Evolutionary conservation across 441 rosid genomes (phyloP).

Genomic region (Croton laevigatus): DNA sequence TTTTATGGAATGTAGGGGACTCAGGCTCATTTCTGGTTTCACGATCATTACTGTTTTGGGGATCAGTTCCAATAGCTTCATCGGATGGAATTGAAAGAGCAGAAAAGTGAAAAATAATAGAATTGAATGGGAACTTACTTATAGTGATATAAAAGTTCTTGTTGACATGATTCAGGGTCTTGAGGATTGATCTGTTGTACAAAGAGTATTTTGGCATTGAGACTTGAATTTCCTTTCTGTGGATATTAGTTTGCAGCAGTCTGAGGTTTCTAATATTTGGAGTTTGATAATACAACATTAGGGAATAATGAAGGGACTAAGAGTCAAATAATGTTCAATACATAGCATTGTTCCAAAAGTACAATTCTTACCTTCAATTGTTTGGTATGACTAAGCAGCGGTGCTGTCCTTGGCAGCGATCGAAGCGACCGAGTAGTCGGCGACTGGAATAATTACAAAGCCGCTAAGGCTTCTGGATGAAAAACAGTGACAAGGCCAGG

Average conservation of each 20-base stretch:
- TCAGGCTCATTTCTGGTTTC: conserved; percentile 24
- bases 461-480: no score
- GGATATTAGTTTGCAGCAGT: background rate
- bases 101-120: conserved; percentile 26
- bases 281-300: no score
- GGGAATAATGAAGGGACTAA: no score
- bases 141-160: conserved; percentile 28
- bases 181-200: conserved; percentile 21
- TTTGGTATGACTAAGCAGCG: no score
- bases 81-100: conserved; percentile 23
- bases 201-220: conserved; percentile 44
- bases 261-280: no score
- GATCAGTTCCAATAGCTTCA: conserved; percentile 27
- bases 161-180: conserved; percentile 16
- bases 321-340: no score
- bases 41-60: conserved; percentile 2
- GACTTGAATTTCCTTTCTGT: background rate
- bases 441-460: no score
- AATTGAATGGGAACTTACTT: conserved; percentile 20
- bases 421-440: no score
- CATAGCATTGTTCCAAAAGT: no score
- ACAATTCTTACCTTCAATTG: no score
- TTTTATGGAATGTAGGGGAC: conserved; percentile 44
- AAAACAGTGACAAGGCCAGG: no score
- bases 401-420: no score